Percentiles rank a stretch among this genome's conserved stretches.
These are phyloP conservation scores for Alternaria conjuncta DNA, from an alignment of 2,329 filamentous ascomycete species.

Conservation along the genomic window DNA sequence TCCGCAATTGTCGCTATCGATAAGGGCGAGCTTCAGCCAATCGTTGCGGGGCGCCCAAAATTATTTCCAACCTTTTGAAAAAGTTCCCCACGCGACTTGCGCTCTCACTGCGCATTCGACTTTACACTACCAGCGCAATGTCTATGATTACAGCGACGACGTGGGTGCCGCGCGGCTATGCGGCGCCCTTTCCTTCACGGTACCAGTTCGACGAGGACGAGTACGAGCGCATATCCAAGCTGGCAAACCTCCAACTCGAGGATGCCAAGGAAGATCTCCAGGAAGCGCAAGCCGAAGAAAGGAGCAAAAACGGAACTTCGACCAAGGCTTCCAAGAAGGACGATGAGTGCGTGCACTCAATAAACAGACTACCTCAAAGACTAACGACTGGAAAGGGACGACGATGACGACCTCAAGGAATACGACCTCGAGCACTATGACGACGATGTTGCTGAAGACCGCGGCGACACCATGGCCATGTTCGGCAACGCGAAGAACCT, in stretches of 20 bases:
- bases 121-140: slow-evolving; percentile 38
- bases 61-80: slow-evolving; percentile 21
- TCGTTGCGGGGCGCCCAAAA: slow-evolving; percentile 21
- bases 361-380: neutral
- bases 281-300: slow-evolving; percentile 62
- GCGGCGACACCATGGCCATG: slow-evolving; percentile 81
- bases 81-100: slow-evolving; percentile 18
- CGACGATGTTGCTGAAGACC: slow-evolving; percentile 74
- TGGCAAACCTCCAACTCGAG: slow-evolving; percentile 73
- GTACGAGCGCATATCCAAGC: slow-evolving; percentile 58
- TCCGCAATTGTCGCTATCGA: slow-evolving; percentile 30
- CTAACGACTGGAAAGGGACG: slow-evolving; percentile 40
- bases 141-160: slow-evolving; percentile 64
- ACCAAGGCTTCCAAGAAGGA: slow-evolving; percentile 28
- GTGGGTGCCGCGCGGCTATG: slow-evolving; percentile 61
- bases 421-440: slow-evolving; percentile 98
- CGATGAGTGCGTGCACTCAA: slow-evolving; percentile 22
- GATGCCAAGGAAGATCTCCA: slow-evolving; percentile 81
- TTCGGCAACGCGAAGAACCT: slow-evolving; percentile 95
- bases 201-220: slow-evolving; percentile 61
- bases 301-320: slow-evolving; percentile 39
- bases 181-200: slow-evolving; percentile 57
- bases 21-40: slow-evolving; percentile 27
- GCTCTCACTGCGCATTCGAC: slow-evolving; percentile 14
- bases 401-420: slow-evolving; percentile 89